These are phyloP conservation scores for Paraphoma chrysanthemicola DNA, from an alignment of 2,329 filamentous ascomycete genomes.

Conservation along the genomic window DNA sequence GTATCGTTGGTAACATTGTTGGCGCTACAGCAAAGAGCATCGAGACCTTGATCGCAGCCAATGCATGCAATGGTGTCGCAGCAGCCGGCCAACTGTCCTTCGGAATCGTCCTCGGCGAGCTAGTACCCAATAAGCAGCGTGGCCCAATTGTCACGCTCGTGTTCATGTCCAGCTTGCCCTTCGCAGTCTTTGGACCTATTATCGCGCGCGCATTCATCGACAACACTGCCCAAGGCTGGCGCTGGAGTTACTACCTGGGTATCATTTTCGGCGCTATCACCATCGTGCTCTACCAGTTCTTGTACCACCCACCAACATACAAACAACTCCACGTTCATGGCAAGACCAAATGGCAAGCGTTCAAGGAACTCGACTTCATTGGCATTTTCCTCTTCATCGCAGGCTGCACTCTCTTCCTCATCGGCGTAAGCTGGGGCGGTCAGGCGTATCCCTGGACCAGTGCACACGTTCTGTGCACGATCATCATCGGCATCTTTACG, in stretches of 20 bases:
- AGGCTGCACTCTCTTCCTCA: conserved; percentile 51
- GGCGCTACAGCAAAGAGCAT: conserved; percentile 38
- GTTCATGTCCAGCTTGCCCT: conserved; percentile 38
- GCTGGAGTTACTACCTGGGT: conserved; percentile 59
- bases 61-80: conserved; percentile 35
- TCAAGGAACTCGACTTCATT: conserved; percentile 50
- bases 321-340: conserved; percentile 45
- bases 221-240: conserved; percentile 45
- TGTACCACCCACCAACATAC: conserved; percentile 55
- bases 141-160: conserved; percentile 15
- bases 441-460: conserved; percentile 14
- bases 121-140: conserved; percentile 49
- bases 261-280: conserved; percentile 54
- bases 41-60: conserved; percentile 39
- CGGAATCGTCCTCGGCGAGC: conserved; percentile 32
- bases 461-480: neutral
- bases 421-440: conserved; percentile 55
- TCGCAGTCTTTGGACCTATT: conserved; percentile 52
- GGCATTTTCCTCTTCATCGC: conserved; percentile 53
- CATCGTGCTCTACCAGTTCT: conserved; percentile 52
- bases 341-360: conserved; percentile 23
- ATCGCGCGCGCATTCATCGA: conserved; percentile 52
- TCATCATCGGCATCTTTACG: conserved; percentile 28
- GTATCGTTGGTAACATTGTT: conserved; percentile 34
- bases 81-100: conserved; percentile 37